These are phyloP conservation scores for Starmerella ratchasimensis DNA, from an alignment of 805 yeast genomes.

Conservation along the genomic window DNA sequence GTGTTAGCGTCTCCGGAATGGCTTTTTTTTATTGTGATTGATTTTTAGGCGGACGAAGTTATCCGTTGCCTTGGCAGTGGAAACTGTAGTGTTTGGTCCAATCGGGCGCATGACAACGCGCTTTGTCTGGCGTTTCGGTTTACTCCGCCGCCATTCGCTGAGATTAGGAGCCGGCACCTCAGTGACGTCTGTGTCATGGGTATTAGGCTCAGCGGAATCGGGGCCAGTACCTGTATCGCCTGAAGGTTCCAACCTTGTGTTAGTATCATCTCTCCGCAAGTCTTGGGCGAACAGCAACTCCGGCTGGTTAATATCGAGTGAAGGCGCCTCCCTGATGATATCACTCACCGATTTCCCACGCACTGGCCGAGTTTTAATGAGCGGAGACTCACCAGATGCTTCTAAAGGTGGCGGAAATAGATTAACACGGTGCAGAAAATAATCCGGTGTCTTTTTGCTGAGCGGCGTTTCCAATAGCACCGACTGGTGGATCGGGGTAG, in stretches of 20 bases:
- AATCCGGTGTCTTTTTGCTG: slow-evolving; percentile 17
- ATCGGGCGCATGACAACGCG: slow-evolving; percentile 16
- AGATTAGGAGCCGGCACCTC: too few species aligned
- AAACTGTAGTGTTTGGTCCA: slow-evolving; percentile 1
- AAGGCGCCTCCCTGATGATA: slow-evolving; percentile 11
- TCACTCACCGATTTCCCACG: slow-evolving; percentile 13
- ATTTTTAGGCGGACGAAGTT: slow-evolving; percentile 16
- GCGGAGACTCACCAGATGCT: slow-evolving; percentile 9
- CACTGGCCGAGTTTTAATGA: slow-evolving; percentile 5
- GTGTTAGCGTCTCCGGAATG: slow-evolving; percentile 2
- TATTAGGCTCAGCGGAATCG: neutral
- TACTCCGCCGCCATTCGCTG: neutral
- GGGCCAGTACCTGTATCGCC: neutral
- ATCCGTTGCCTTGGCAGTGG: slow-evolving; percentile 12
- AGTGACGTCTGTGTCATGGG: too few species aligned
- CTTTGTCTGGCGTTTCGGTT: slow-evolving; percentile 17
- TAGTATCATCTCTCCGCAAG: too few species aligned
- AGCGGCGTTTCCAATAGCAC: slow-evolving; percentile 11
- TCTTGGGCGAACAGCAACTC: too few species aligned
- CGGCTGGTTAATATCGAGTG: too few species aligned
- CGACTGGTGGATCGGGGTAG: slow-evolving; percentile 1
- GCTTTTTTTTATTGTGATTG: slow-evolving; percentile 7
- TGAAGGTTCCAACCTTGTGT: neutral
- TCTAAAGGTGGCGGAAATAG: slow-evolving; percentile 4
- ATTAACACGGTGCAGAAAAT: slow-evolving; percentile 9